A percentile compares a stretch with the other conserved stretches of the same genome.
Conservation (phyloP, 495 filamentous ascomycete genomes). For the Annulohypoxylon bovei region DNA sequence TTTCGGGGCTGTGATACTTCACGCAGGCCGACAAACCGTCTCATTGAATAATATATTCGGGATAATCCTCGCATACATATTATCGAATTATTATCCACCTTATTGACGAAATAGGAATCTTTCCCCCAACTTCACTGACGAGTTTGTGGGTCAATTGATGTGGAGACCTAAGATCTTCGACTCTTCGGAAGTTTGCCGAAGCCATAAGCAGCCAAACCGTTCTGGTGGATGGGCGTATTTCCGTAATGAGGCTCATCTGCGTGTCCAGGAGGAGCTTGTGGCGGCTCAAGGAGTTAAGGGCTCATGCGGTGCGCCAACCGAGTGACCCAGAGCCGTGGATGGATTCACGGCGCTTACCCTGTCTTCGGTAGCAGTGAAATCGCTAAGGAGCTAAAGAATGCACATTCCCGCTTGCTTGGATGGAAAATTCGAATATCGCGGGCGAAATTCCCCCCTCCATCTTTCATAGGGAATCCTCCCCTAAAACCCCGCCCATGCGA, state of each 20-base stretch:
- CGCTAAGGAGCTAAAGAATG: constrained; percentile 22
- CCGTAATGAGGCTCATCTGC: constrained; percentile 36
- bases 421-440: background rate
- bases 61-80: constrained; percentile 7
- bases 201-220: constrained; percentile 47
- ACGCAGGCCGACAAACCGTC: background rate
- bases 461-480: background rate
- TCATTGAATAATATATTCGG: background rate
- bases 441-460: background rate
- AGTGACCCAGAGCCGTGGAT: constrained; percentile 45
- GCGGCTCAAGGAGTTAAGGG: constrained; percentile 33
- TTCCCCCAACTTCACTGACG: constrained; percentile 16
- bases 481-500: constrained; percentile 17
- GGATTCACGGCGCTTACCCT: constrained; percentile 37
- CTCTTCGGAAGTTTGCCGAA: constrained; percentile 40
- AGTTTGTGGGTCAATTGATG: constrained; percentile 23
- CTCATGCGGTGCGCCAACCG: constrained; percentile 47
- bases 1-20: background rate
- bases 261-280: constrained; percentile 30
- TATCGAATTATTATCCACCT: constrained; percentile 15
- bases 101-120: constrained; percentile 9
- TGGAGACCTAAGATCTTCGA: constrained; percentile 33
- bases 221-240: constrained; percentile 24
- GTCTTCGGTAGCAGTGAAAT: constrained; percentile 31
- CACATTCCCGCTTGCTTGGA: constrained; percentile 30